Evolutionary conservation across 768 basidiomycete species (phyloP).

Genomic region (Lactarius sp.): DNA sequence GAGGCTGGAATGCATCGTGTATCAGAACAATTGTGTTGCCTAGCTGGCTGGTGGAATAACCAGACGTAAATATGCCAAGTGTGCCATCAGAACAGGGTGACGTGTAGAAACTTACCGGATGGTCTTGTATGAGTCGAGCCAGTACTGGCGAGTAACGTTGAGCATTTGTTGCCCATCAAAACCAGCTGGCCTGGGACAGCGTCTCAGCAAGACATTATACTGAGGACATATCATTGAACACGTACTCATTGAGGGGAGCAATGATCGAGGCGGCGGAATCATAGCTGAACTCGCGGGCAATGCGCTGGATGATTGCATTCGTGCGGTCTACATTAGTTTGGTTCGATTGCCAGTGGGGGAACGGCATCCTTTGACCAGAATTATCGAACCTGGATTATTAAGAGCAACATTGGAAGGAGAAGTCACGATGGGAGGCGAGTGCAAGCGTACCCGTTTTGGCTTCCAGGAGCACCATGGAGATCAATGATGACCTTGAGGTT

Average conservation of each 20-base stretch:
- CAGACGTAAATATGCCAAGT: slow-evolving; percentile 37
- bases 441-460: slow-evolving; percentile 65
- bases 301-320: slow-evolving; percentile 54
- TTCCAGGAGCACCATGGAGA: slow-evolving; percentile 66
- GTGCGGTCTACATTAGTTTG: slow-evolving; percentile 64
- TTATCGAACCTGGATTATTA: slow-evolving; percentile 66
- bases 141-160: slow-evolving; percentile 52
- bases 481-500: slow-evolving; percentile 81
- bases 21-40: slow-evolving; percentile 62
- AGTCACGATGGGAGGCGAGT: background rate
- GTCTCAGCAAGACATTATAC: background rate
- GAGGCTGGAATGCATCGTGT: slow-evolving; percentile 75
- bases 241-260: slow-evolving; percentile 75
- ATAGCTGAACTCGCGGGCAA: slow-evolving; percentile 56
- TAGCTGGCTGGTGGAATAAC: slow-evolving; percentile 39
- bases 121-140: slow-evolving; percentile 68
- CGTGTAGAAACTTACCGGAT: slow-evolving; percentile 46
- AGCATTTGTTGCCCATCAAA: slow-evolving; percentile 51
- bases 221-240: background rate
- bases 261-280: slow-evolving; percentile 60
- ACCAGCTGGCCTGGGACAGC: slow-evolving; percentile 59
- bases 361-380: slow-evolving; percentile 59
- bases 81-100: slow-evolving; percentile 14
- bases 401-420: background rate
- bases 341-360: slow-evolving; percentile 66